Evolutionary conservation across 2,329 filamentous ascomycete species (phyloP), one percentile per base, ranked within the genome.

Genomic region (Cercospora citrullina): DNA sequence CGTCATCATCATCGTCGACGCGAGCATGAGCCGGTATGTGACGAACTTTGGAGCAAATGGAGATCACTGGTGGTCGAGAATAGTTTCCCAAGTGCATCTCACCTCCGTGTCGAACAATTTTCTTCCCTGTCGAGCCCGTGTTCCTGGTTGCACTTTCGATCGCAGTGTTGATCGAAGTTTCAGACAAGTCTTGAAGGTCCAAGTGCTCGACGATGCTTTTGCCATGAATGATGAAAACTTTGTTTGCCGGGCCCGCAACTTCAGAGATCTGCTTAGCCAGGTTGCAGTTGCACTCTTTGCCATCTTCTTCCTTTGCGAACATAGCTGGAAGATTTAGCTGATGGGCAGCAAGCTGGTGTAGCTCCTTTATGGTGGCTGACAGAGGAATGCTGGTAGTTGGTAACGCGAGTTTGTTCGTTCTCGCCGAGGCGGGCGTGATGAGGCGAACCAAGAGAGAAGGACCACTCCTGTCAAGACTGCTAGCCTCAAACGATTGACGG

Each of bases 241-340:
- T 68, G 26, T 61, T 51, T 2, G 70, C 48, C 5, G 65, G 62
- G 10, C 67, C 65, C 4, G 65, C 30, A n/a, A 60, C 70, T 45
- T 73, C 65, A 5, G 73, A 69, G 36, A 78, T 72, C 61, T 71
- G 63, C 30, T 69, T 68, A 2, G 75, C 76, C 12, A 76, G 68
- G 21, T 64, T 70, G 67, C 75, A 78, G 57, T 77, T 77, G 67
- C 76, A 77, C 51, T 74, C 73, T 21, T 72, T 65, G 7, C 70
- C 62, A 5, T 68, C 26, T 2, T 57, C 59, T 1, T 61, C n/a
- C 4, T 67, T 64, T 14, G 69, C 63, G 31, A 66, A 67, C 2
- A 23, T 30, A 14, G 64, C 21, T 21, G 69, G 57, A 16, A 74
- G 39, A 3, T 61, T 60, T n/a, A 77, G 68, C 18, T 77, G 70